Evolutionary conservation across 495 filamentous ascomycete genomes (phyloP).

Genomic region (Penicillium lividum): DNA sequence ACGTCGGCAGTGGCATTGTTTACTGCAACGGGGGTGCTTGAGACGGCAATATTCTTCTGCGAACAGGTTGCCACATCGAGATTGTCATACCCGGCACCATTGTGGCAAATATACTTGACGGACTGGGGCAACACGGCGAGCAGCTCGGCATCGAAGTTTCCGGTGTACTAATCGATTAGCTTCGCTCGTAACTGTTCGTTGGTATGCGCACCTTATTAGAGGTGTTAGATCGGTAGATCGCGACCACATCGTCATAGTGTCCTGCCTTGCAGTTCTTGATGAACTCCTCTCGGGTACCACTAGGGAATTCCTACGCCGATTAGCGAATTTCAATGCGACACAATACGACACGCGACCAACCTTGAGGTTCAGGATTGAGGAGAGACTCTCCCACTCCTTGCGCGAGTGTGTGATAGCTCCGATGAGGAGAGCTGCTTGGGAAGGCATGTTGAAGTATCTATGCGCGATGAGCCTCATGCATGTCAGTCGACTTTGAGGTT

Average conservation of each 20-base stretch:
- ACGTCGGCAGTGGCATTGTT: conserved; percentile 72
- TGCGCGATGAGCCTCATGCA: conserved; percentile 17
- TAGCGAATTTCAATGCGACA: neutral
- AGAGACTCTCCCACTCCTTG: conserved; percentile 58
- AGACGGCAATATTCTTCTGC: conserved; percentile 60
- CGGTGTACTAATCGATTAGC: conserved; percentile 50
- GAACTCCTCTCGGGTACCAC: conserved; percentile 53
- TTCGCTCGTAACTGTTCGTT: neutral
- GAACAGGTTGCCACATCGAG: conserved; percentile 73
- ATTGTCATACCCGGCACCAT: conserved; percentile 85
- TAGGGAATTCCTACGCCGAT: conserved; percentile 52
- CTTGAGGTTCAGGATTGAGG: conserved; percentile 54
- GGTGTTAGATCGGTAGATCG: conserved; percentile 58
- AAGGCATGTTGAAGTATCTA: conserved; percentile 28
- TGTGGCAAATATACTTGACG: conserved; percentile 79
- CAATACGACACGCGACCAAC: conserved; percentile 27
- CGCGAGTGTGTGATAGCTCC: conserved; percentile 55
- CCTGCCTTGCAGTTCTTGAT: conserved; percentile 53
- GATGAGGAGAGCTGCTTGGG: conserved; percentile 55
- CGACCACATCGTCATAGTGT: conserved; percentile 58
- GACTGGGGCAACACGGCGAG: conserved; percentile 61
- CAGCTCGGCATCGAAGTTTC: conserved; percentile 60
- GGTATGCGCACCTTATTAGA: conserved; percentile 51
- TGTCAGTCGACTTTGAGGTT: neutral
- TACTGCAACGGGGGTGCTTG: conserved; percentile 67